phyloP scores from a whole-genome alignment of 495 filamentous ascomycete genomes.

The Penicillium lividum region DNA sequence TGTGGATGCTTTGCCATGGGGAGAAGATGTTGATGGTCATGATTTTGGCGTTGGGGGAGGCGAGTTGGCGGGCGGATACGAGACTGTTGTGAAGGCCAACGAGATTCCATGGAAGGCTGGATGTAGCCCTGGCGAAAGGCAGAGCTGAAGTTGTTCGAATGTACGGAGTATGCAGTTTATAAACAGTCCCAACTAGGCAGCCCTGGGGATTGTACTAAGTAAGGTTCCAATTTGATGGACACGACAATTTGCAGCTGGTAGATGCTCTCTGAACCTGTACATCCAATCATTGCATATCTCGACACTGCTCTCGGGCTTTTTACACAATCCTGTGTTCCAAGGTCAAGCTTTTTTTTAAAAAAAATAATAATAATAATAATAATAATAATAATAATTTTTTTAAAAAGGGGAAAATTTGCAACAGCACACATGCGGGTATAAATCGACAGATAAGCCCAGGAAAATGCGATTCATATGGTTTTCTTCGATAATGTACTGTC shows the following conservation, averaged over 20 bases:
- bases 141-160: slow-evolving; percentile 16
- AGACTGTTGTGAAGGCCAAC: slow-evolving; percentile 77
- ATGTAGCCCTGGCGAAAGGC: slow-evolving; percentile 22
- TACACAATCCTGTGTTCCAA: too few species aligned
- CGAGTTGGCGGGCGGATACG: slow-evolving; percentile 66
- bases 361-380: too few species aligned
- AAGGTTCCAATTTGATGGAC: background rate
- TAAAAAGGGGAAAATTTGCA: too few species aligned
- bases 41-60: slow-evolving; percentile 36
- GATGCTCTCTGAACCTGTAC: too few species aligned
- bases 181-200: too few species aligned
- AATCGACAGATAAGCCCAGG: background rate
- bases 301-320: background rate
- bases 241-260: background rate
- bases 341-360: too few species aligned
- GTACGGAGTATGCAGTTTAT: background rate
- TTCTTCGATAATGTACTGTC: slow-evolving; percentile 14
- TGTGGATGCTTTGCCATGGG: slow-evolving; percentile 81
- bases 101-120: slow-evolving; percentile 57
- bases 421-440: background rate
- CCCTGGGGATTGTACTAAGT: too few species aligned
- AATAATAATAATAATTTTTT: too few species aligned
- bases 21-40: slow-evolving; percentile 53
- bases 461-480: background rate
- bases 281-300: background rate